Evolutionary conservation across 129 eudicot species (phyloP), one percentile per base, ranked within the genome.

Genomic region (Artemisia annua): DNA sequence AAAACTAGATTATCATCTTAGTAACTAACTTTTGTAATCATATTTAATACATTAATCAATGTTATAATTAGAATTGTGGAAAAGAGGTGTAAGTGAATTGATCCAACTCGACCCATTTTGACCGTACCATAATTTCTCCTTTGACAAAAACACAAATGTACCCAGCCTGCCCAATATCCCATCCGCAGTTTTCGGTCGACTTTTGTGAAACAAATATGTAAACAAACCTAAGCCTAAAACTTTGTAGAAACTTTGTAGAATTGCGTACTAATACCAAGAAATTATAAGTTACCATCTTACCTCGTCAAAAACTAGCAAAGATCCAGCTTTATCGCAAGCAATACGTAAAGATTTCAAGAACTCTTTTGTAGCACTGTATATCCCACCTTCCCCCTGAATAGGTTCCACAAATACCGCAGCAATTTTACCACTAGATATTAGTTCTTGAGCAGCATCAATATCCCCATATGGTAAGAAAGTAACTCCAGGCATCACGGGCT

Each of bases 321-420:
- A 74, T 30, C 92, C 97, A 63, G 96, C 84, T 28, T 83, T 80
- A 78, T 93, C 91, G 68, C 96, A 93, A 0, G 92, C 91, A 75
- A 28, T 46, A 26, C 91, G 96, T 71, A 90, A 68, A 14, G 90
- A 71, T 56, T 84, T 86, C 81, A 87, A 87, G 58, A 93, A 93
- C 51, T 87, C 92, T 83, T 85, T 85, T 14, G 87, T 85, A 26
- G 98, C 95, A 62, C 90, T 80, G 70, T 89, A 81, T 20, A 93
- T 85, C 49, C 98, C 98, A 70, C 98, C 96, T 83, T 93, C 98
- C 57, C 98, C 98, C 69, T 90, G 96, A 50, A 89, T 81, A 18
- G 91, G 96, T 76, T 89, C 98, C 66, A 90, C 98, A 74, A 93
- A 89, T 24, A 93, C 98, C 5, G 96, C 97, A 51, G 96, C 97